Evolutionary conservation across 2,329 filamentous ascomycete genomes (phyloP), one percentile per base, ranked within the genome.

Genomic region (Didymella segeticola): DNA sequence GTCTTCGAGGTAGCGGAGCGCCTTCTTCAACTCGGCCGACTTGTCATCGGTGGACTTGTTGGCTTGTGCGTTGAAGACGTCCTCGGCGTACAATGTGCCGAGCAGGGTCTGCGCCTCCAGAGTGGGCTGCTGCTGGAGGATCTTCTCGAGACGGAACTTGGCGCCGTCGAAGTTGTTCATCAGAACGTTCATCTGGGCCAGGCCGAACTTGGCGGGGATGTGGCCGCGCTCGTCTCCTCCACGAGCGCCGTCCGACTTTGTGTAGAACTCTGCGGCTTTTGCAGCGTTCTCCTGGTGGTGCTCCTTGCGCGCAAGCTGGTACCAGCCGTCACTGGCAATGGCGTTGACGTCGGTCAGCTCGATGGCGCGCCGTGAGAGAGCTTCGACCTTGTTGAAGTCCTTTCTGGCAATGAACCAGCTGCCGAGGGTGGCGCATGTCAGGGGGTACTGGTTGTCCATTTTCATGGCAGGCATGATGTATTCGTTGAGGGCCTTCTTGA

Each of bases 311-410:
- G 92, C 95, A 33, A 98, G 84, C 8, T 98, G 78, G 75, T 97
- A 99, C 93, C 93, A 98, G 29, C 95, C 96, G 71, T 99, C 96
- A 76, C 93, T 96, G 20, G 93, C 93, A 73, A 98, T 91, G 3
- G 93, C 91, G 73, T 96, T 96, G 64, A 98, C 91, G 70, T 99
- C 95, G 2, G 95, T 98, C 67, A 91, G 89, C 69, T 97, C 91
- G 58, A 99, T 97, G 6, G 95, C 93, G 73, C 95, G 95, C 72
- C 93, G 89, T 7, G 93, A 91, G 15, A 99, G 82, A 17, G 87
- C 87, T 62, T 98, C 92, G 9, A 95, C 92, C 56, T 91, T 92
- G 20, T 85, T 78, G 75, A 91, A 89, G 8, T 87, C 86, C 71
- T 92, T 96, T 67, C 90, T 85, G 2, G 91, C 87, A 23, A 97